A percentile compares a stretch with the other conserved stretches of the same genome.
phyloP scores from a whole-genome alignment of 2,329 filamentous ascomycete genomes.

The Fusarium pseudonygamai region DNA sequence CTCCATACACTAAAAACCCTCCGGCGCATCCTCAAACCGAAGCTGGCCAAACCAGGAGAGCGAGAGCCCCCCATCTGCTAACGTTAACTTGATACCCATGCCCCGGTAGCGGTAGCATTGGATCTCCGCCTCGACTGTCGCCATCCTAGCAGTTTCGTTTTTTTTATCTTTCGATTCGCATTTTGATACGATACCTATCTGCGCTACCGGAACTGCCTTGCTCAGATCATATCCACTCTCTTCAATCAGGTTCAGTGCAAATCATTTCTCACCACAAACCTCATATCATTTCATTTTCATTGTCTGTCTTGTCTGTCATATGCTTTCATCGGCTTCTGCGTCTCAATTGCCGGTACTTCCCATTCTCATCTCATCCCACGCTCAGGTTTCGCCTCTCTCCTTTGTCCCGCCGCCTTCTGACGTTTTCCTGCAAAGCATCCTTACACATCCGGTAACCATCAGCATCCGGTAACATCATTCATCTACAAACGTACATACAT shows the following conservation, averaged over 20 bases:
- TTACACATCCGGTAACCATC: slow-evolving; percentile 35
- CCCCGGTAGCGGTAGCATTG: slow-evolving; percentile 24
- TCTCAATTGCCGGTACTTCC: slow-evolving; percentile 8
- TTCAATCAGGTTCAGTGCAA: slow-evolving; percentile 4
- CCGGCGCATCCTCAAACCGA: slow-evolving; percentile 25
- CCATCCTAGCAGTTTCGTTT: slow-evolving; percentile 10
- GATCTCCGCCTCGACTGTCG: slow-evolving; percentile 30
- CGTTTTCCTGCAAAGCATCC: slow-evolving; percentile 19
- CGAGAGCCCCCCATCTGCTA: not conserved
- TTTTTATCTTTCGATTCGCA: slow-evolving; percentile 25
- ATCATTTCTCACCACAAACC: slow-evolving; percentile 6
- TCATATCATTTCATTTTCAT: slow-evolving; percentile 17
- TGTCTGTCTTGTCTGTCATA: slow-evolving; percentile 3
- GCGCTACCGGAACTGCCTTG: slow-evolving; percentile 18
- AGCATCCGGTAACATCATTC: slow-evolving; percentile 27
- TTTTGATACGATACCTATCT: slow-evolving; percentile 25
- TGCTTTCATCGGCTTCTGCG: not conserved
- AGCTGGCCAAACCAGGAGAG: slow-evolving; percentile 6
- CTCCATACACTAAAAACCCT: slow-evolving; percentile 24
- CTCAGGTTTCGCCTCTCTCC: slow-evolving; percentile 6
- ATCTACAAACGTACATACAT: slow-evolving; percentile 23
- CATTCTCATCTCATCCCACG: slow-evolving; percentile 12
- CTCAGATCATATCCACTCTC: slow-evolving; percentile 30
- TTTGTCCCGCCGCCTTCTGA: slow-evolving; percentile 26
- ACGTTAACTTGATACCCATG: slow-evolving; percentile 9